phyloP scores from a whole-genome alignment of 305 asterid species.

The Rubia balearica region DNA sequence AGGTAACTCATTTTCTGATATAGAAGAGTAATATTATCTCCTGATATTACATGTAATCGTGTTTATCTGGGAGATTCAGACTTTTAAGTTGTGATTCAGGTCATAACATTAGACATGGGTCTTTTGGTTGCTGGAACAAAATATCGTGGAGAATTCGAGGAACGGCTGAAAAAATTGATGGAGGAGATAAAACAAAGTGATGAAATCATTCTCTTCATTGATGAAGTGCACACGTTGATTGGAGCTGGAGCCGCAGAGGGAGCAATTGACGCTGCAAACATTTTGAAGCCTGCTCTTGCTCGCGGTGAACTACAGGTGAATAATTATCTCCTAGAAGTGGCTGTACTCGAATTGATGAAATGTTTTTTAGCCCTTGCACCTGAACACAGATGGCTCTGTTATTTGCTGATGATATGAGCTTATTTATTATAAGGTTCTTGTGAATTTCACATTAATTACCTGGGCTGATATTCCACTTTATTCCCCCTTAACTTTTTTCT shows the following conservation, averaged over 20 bases:
- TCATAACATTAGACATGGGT: slow-evolving; percentile 93
- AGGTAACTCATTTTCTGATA: slow-evolving; percentile 30
- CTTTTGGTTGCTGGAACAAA: slow-evolving; percentile 97
- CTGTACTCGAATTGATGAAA: background rate
- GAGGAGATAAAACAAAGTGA: slow-evolving; percentile 95
- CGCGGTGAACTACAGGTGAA: slow-evolving; percentile 95
- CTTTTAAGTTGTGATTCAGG: slow-evolving; percentile 39
- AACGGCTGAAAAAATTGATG: slow-evolving; percentile 90
- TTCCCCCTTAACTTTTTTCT: background rate
- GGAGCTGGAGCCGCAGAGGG: slow-evolving; percentile 99
- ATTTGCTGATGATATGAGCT: background rate
- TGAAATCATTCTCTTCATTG: slow-evolving; percentile 88
- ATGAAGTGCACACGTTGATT: slow-evolving; percentile 95
- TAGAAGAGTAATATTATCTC: background rate
- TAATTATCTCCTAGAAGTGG: background rate
- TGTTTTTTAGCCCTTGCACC: background rate
- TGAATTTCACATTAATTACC: background rate
- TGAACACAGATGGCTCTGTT: background rate
- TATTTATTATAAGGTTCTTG: background rate
- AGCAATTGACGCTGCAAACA: slow-evolving; percentile 97
- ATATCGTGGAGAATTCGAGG: slow-evolving; percentile 99
- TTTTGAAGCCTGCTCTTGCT: slow-evolving; percentile 92
- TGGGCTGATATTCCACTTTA: background rate
- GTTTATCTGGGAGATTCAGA: background rate
- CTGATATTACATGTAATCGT: background rate